Conservation (phyloP, 805 yeast genomes). For the Myxozyma geophila region DNA sequence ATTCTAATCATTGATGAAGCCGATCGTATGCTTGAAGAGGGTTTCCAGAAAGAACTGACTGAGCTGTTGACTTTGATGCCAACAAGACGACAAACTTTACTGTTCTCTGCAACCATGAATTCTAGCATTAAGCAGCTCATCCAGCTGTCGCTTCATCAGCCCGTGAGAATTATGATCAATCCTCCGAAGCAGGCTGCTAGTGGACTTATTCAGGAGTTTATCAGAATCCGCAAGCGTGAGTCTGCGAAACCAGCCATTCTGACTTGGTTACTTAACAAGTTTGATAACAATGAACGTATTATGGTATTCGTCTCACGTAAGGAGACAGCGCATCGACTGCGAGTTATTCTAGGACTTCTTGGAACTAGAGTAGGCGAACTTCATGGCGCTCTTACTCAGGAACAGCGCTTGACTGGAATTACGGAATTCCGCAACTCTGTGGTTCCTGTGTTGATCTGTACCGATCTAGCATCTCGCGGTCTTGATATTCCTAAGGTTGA, state of each 20-base stretch:
- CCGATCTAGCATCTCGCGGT: conserved; percentile 99
- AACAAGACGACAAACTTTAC: conserved; percentile 85
- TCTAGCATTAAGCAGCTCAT: conserved; percentile 86
- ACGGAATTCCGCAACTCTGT: conserved; percentile 78
- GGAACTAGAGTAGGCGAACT: conserved; percentile 84
- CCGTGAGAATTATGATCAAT: conserved; percentile 93
- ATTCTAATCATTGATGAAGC: conserved; percentile 96
- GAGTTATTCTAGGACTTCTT: conserved; percentile 83
- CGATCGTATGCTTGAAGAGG: conserved; percentile 98
- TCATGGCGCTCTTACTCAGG: conserved; percentile 88
- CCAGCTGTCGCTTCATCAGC: conserved; percentile 83
- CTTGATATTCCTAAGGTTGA: conserved; percentile 98
- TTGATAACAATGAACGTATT: conserved; percentile 72
- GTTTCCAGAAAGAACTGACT: conserved; percentile 92
- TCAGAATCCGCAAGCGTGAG: conserved; percentile 85
- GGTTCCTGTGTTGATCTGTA: conserved; percentile 89
- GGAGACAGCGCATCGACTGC: conserved; percentile 83
- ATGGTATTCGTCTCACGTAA: conserved; percentile 93
- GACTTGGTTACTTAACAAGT: conserved; percentile 66
- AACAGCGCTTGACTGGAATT: conserved; percentile 86
- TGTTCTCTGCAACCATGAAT: conserved; percentile 98
- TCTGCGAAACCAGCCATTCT: conserved; percentile 80
- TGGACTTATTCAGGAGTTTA: conserved; percentile 91
- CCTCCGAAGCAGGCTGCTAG: conserved; percentile 94
- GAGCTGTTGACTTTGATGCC: conserved; percentile 90